Conservation (phyloP, 2,329 filamentous ascomycete genomes). For the Trichoderma afroharzianum region DNA sequence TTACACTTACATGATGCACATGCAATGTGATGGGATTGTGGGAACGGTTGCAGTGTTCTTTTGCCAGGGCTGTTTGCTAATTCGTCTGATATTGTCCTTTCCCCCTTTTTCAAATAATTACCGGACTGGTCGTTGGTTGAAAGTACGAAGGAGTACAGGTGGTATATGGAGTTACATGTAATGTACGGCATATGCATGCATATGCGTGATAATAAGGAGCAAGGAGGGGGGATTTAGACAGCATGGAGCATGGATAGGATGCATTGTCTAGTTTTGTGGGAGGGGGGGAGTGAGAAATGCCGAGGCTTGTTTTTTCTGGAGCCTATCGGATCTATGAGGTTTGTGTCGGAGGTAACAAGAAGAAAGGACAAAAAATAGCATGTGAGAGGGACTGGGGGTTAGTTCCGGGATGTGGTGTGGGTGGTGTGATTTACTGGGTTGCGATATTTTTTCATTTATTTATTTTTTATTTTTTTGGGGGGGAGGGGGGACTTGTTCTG, state of each 20-base stretch:
- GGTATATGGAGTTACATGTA: neutral
- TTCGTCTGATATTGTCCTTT: neutral
- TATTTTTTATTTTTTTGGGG: neutral
- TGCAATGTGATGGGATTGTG: neutral
- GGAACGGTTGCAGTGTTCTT: neutral
- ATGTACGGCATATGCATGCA: constrained; percentile 10
- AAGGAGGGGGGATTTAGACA: neutral
- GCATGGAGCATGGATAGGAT: neutral
- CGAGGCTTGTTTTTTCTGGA: neutral
- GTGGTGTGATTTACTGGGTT: neutral
- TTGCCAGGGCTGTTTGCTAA: neutral
- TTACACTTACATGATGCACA: neutral
- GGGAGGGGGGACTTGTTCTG: neutral
- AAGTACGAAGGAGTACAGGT: neutral
- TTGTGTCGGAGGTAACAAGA: neutral
- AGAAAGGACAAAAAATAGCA: neutral
- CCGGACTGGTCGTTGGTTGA: neutral
- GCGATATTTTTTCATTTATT: neutral
- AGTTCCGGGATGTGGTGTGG: neutral
- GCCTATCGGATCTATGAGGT: neutral
- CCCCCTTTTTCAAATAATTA: neutral
- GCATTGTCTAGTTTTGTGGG: neutral
- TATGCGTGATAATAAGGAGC: neutral
- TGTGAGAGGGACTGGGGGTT: neutral
- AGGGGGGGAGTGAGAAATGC: neutral